Base-by-base conservation (phyloP, 2,329 filamentous ascomycete species). In the Curvularia lunata region DNA sequence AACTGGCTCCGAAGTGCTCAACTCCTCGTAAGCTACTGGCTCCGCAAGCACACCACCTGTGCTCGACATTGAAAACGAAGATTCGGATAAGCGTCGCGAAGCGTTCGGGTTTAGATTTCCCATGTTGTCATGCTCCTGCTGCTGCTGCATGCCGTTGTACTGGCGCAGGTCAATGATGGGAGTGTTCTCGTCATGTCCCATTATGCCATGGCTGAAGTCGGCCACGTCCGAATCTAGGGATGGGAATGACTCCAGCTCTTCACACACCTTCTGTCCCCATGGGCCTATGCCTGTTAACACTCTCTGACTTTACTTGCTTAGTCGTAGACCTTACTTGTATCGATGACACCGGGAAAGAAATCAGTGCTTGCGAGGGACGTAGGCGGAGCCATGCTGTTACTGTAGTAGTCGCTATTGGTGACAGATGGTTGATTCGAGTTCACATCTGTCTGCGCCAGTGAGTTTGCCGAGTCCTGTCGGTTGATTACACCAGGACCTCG, bases 11-110 rank as follows among this genome's bases (percentile, higher is more conserved):
- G 88, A 89, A 23, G 88, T 80, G 16, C 88, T 87, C 69, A 89
- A 86, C 63, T 92, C 88, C 56, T 92, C 88, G 71, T 89, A 91
- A 4, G 87, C 86, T 48, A 87, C 83, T 74, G 90, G 85, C 66
- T 91, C 88, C 5, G 87, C 88, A 41, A 89, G 79, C 21, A 82
- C 76, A 32, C 66, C 66, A 19, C 87, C 76, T 25, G 73, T 78
- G 61, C 78, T 90, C 16, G 89, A 91, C 78, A 91, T 84, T 38
- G 88, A 89, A 69, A 90, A 90, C 1, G 89, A 91, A 2, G 89
- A 91, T 47, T 88, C 88, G 19, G 89, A 91, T 81, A 90, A 84
- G 60, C 88, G 84, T 58, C 88, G 83, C 46, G 83, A 81, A 61
- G 85, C 83, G 45, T 83, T 75, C n/a, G 78, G 79, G 52, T 82